Evolutionary conservation across 129 eudicot genomes (phyloP).

Genomic region (Pulicaria dysenterica): DNA sequence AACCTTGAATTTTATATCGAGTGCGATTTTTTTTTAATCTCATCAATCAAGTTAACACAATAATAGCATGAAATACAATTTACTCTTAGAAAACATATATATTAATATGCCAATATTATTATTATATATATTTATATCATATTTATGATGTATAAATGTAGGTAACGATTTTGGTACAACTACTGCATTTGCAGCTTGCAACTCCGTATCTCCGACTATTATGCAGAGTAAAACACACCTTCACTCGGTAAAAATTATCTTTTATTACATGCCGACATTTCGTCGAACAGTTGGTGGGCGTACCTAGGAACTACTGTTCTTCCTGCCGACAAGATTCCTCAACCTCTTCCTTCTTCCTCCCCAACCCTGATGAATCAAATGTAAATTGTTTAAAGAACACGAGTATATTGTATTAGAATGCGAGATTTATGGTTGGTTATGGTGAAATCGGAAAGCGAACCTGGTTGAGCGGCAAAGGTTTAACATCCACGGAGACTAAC

Average conservation of each 20-base stretch:
- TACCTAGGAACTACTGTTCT: constrained; percentile 14
- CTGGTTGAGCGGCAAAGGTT: constrained; percentile 38
- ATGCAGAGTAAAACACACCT: constrained; percentile 26
- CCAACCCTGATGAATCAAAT: constrained; percentile 17
- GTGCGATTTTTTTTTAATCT: too few species aligned
- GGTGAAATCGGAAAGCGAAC: constrained; percentile 19
- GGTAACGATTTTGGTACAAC: constrained; percentile 28
- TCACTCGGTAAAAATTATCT: constrained; percentile 20
- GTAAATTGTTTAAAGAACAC: neutral
- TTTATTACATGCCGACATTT: constrained; percentile 24
- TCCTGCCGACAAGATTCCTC: constrained; percentile 29
- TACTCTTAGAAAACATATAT: neutral
- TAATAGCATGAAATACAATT: neutral
- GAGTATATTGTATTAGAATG: neutral
- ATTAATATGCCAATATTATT: constrained; percentile 17
- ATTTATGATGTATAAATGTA: constrained; percentile 31
- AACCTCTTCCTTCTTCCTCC: constrained; percentile 30
- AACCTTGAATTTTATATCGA: too few species aligned
- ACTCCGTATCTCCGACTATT: constrained; percentile 25
- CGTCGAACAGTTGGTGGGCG: constrained; percentile 25
- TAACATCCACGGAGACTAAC: constrained; percentile 45
- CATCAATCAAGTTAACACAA: too few species aligned
- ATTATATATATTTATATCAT: neutral
- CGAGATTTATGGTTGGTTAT: neutral
- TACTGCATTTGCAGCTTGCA: constrained; percentile 25